phyloP scores from a whole-genome alignment of 768 basidiomycete species.

The Cystofilobasidium ferigula region DNA sequence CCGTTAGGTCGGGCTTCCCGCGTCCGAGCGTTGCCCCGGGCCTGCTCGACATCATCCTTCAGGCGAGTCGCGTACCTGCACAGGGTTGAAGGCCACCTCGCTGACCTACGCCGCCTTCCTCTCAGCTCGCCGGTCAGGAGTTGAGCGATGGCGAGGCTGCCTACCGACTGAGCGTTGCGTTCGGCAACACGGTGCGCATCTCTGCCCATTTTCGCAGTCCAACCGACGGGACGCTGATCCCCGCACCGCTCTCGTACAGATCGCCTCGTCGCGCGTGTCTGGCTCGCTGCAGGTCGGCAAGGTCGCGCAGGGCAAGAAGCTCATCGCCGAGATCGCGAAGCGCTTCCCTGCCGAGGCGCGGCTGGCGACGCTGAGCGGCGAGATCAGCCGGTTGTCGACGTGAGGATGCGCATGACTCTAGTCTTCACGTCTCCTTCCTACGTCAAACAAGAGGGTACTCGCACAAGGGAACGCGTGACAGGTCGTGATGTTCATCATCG shows the following conservation, averaged over 20 bases:
- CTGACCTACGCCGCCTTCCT: background rate
- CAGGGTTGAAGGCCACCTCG: constrained; percentile 9
- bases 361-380: constrained; percentile 1
- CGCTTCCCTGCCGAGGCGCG: constrained; percentile 11
- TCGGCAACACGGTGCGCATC: constrained; percentile 38
- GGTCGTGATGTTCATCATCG: too few relatives aligned
- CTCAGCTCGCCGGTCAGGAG: constrained; percentile 23
- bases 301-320: constrained; percentile 17
- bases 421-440: background rate
- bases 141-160: constrained; percentile 34
- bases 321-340: constrained; percentile 8
- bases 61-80: background rate
- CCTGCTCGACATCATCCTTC: constrained; percentile 30
- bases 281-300: constrained; percentile 16
- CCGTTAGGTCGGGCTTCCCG: constrained; percentile 26
- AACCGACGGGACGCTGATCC: background rate
- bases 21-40: constrained; percentile 23
- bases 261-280: constrained; percentile 5
- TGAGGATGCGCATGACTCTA: background rate
- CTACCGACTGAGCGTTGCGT: constrained; percentile 36
- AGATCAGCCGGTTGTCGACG: constrained; percentile 13
- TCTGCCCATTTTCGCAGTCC: background rate
- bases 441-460: background rate
- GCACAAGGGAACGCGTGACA: too few relatives aligned
- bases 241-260: background rate